Conservation (phyloP, 495 filamentous ascomycete genomes). For the Penicillium dipodomyicola region DNA sequence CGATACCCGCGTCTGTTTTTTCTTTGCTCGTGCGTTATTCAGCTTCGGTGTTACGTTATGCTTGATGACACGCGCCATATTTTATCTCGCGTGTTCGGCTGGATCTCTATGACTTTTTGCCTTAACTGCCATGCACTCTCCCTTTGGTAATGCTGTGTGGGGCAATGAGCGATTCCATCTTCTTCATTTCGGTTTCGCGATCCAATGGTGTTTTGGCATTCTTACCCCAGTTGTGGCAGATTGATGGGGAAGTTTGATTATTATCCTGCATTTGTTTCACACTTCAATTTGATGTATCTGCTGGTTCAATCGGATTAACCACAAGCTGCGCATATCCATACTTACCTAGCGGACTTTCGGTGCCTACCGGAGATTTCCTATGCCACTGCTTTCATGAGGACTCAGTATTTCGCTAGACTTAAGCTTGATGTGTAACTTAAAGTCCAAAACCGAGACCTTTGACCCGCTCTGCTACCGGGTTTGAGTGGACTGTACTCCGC, state of each 20-base stretch:
- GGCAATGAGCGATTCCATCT: conserved; percentile 14
- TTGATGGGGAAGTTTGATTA: conserved; percentile 1
- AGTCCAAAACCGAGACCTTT: not conserved
- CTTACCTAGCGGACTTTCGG: not conserved
- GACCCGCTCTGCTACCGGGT: not conserved
- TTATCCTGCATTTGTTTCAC: not conserved
- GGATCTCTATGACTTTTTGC: conserved; percentile 22
- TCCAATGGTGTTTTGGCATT: conserved; percentile 22
- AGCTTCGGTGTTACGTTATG: not conserved
- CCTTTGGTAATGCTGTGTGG: conserved; percentile 23
- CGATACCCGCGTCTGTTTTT: conserved; percentile 22
- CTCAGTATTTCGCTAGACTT: too few species aligned
- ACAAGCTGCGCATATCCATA: not conserved
- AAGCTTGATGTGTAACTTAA: too few species aligned
- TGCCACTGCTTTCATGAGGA: not conserved
- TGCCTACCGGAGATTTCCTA: not conserved
- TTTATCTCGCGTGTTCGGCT: not conserved
- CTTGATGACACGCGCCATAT: not conserved
- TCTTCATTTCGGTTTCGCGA: conserved; percentile 8
- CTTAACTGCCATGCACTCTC: conserved; percentile 13
- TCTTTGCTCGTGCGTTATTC: conserved; percentile 2
- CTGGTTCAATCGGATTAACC: not conserved
- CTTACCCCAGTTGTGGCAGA: not conserved
- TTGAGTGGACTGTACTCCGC: not conserved
- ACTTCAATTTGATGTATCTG: not conserved